These are phyloP conservation scores for Debaryomyces hansenii DNA, from an alignment of 805 yeast genomes.

Conservation along the genomic window DNA sequence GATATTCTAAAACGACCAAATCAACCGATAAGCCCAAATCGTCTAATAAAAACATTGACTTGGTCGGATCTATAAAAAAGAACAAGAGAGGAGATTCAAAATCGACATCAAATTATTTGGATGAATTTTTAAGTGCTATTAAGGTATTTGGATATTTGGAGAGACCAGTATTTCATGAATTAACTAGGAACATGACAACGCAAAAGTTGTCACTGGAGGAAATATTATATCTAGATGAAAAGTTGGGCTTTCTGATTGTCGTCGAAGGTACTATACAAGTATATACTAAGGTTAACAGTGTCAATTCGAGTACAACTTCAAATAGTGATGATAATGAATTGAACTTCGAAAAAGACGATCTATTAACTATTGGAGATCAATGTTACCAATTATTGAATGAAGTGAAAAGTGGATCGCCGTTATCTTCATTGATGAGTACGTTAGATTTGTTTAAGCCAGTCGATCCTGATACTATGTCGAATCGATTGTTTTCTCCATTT, in stretches of 20 bases:
- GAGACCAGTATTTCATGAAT: conserved; percentile 85
- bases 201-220: conserved; percentile 79
- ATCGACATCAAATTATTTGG: conserved; percentile 63
- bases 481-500: conserved; percentile 5
- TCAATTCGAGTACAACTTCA: conserved; percentile 1
- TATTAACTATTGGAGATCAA: conserved; percentile 52
- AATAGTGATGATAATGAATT: conserved; percentile 20
- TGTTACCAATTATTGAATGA: conserved; percentile 75
- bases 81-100: conserved; percentile 19
- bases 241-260: conserved; percentile 84
- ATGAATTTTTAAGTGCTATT: conserved; percentile 87
- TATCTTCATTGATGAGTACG: conserved; percentile 80
- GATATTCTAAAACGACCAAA: conserved; percentile 49
- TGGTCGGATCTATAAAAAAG: conserved; percentile 37
- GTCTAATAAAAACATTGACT: conserved; percentile 44
- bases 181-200: conserved; percentile 89
- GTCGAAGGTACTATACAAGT: conserved; percentile 90
- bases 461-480: conserved; percentile 6
- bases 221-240: conserved; percentile 67
- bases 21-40: conserved; percentile 45
- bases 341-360: conserved; percentile 38
- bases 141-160: conserved; percentile 94
- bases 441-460: conserved; percentile 59
- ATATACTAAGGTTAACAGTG: conserved; percentile 50
- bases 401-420: conserved; percentile 78